These are phyloP conservation scores for Styphnolobium japonicum DNA, from an alignment of 306 rosid genomes.

Conservation along the genomic window DNA sequence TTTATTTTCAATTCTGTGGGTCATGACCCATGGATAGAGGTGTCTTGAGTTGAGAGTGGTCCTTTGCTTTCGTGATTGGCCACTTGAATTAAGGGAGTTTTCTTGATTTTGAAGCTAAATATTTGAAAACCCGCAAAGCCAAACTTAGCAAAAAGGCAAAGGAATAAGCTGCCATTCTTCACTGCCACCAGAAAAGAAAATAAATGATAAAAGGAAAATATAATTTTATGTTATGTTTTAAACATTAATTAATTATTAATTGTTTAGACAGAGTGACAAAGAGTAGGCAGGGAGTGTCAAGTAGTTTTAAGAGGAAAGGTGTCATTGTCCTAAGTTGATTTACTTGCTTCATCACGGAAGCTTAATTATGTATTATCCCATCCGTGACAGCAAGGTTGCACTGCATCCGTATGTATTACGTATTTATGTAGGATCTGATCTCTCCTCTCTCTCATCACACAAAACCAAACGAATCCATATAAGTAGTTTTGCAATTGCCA, in stretches of 20 bases:
- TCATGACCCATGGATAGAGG: constrained; percentile 28
- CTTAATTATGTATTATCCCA: background rate
- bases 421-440: too few species aligned
- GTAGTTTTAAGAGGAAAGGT: too few species aligned
- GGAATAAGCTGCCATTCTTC: background rate
- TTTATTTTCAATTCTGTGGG: background rate
- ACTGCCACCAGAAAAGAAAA: background rate
- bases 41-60: constrained; percentile 31
- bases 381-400: background rate
- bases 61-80: constrained; percentile 38
- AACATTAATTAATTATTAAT: background rate
- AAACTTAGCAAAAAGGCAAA: constrained; percentile 20
- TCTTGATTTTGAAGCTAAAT: constrained; percentile 50
- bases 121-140: constrained; percentile 39
- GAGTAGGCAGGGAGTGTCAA: too few species aligned
- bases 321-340: constrained; percentile 3
- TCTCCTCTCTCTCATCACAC: too few species aligned
- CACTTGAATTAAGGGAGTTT: constrained; percentile 36
- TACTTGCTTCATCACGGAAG: constrained; percentile 12
- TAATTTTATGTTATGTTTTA: background rate
- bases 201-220: background rate
- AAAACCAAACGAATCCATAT: too few species aligned
- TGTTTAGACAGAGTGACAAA: too few species aligned
- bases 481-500: too few species aligned
- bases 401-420: too few species aligned